Evolutionary conservation across 2,329 filamentous ascomycete species (phyloP).

Genomic region (Aspergillus texensis): DNA sequence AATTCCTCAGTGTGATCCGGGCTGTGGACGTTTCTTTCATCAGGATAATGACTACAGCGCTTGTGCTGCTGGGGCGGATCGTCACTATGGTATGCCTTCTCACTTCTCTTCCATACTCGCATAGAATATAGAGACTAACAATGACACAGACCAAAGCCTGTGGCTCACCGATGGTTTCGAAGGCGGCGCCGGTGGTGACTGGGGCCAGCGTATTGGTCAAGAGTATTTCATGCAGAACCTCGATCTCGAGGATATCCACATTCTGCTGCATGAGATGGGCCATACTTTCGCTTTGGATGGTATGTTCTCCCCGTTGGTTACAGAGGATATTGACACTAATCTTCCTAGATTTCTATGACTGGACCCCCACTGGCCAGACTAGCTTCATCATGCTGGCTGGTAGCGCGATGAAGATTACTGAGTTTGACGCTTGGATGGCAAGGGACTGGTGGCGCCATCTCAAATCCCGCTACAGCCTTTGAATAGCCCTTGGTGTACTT

Average conservation of each 20-base stretch:
- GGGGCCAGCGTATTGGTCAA: conserved; percentile 19
- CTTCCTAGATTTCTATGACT: conserved; percentile 19
- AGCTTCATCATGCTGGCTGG: conserved; percentile 23
- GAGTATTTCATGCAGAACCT: conserved; percentile 19
- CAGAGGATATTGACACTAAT: background rate
- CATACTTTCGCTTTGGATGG: conserved; percentile 22
- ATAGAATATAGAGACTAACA: background rate
- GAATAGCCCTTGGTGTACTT: background rate
- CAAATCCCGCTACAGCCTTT: conserved; percentile 18
- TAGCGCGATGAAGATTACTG: conserved; percentile 18
- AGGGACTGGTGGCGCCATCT: conserved; percentile 22
- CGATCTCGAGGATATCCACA: conserved; percentile 16
- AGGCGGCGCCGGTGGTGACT: conserved; percentile 20
- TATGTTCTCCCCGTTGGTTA: background rate
- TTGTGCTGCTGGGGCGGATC: conserved; percentile 12
- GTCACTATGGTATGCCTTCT: conserved; percentile 16
- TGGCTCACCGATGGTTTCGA: conserved; percentile 22
- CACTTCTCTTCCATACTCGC: rapidly evolving
- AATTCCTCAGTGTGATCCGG: conserved; percentile 14
- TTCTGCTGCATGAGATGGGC: conserved; percentile 20
- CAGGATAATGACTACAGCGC: conserved; percentile 17
- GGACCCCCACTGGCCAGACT: conserved; percentile 15
- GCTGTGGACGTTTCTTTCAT: conserved; percentile 20
- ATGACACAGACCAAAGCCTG: conserved; percentile 15
- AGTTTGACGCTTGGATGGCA: conserved; percentile 21